Base-by-base conservation (phyloP, 2,329 filamentous ascomycete species). In the Remersonia thermophila region DNA sequence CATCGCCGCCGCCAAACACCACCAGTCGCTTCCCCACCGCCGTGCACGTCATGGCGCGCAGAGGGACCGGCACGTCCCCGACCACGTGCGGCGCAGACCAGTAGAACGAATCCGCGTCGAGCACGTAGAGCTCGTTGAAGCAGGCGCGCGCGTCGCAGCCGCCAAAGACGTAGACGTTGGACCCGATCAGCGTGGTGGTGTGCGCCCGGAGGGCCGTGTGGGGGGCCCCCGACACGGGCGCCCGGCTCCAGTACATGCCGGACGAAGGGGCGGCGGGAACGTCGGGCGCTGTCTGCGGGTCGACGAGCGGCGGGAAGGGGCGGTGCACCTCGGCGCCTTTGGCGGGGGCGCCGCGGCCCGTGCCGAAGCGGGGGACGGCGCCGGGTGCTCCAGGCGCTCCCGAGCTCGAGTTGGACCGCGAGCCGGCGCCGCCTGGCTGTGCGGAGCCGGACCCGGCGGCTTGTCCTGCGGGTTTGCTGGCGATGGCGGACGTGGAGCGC, bases 241-340 rank as follows among this genome's bases (percentile, higher is more conserved):
- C 76, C 26, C 65, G 67, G 36, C 74, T 79, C 76, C 77, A 81
- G 59, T 82, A 82, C 77, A 82, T 81, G 48, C 77, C 77, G 33
- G 73, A 77, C 13, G 77, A 71, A 17, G 77, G 77, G 12, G 77
- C 75, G 3, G 69, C 62, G 8, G 68, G 63, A 13, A 81, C 74
- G 39, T 79, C 69, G 5, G 73, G 67, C 2, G 71, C 71, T 17
- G 66, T 68, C 31, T 60, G 60, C 9, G 70, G 64, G 46, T 74
- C 66, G 26, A 67, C 68, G 4, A 78, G 60, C n/a, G 70, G 61
- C 25, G 75, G 75, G 33, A 72, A 75, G 2, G 65, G 53, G 7
- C 61, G 60, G 46, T 71, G 61, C 58, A 58, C 45, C 69, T 61
- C 59, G 23, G 57, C 55, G 5, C 54, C 53, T 14, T 52, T 36